phyloP scores from a whole-genome alignment of 2,329 filamentous ascomycete species.

The Penicillium sp. region DNA sequence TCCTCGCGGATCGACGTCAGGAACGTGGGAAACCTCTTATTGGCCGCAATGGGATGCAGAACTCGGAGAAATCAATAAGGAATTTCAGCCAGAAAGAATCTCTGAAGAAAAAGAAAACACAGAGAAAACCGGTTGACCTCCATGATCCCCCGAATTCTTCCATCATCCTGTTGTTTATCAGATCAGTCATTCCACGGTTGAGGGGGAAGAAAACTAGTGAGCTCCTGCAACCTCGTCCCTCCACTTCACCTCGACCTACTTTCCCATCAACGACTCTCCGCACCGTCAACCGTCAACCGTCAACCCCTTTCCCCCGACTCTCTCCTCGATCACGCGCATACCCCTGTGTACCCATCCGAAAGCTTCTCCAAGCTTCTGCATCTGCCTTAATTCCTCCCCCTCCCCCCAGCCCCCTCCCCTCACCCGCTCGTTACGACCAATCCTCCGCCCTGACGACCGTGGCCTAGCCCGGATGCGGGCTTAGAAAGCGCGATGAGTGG shows the following conservation, averaged over 20 bases:
- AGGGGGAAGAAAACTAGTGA: conserved; percentile 10
- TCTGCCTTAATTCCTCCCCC: conserved; percentile 11
- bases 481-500: conserved; percentile 34
- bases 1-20: no score
- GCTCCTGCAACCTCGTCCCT: conserved; percentile 39
- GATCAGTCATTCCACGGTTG: conserved; percentile 2
- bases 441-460: not conserved
- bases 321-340: conserved; percentile 22
- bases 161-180: no score
- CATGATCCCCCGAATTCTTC: no score
- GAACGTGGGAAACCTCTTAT: no score
- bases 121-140: no score
- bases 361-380: conserved; percentile 14
- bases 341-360: conserved; percentile 21
- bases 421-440: conserved; percentile 6
- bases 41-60: no score
- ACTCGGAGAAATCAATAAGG: no score
- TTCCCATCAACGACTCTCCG: conserved; percentile 3
- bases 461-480: conserved; percentile 21
- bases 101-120: no score
- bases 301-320: not conserved
- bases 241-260: conserved; percentile 3
- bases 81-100: no score
- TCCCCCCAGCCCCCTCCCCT: conserved; percentile 1
- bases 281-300: not conserved